Conservation (phyloP, 2,329 filamentous ascomycete species). For the Colletotrichum lini region DNA sequence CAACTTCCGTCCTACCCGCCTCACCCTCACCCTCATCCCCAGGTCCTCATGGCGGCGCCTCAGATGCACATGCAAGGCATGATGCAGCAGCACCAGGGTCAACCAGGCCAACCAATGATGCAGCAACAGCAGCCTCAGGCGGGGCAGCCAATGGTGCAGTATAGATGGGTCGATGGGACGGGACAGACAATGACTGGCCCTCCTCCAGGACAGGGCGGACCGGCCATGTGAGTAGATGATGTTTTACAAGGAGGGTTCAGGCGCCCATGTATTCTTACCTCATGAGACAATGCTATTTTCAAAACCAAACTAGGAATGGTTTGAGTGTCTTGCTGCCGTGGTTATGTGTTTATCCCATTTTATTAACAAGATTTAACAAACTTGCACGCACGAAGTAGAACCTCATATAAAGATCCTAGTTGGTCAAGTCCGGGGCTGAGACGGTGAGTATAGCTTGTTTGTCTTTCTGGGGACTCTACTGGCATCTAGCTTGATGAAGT, state of each 20-base stretch:
- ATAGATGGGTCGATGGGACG: conserved; percentile 62
- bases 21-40: conserved; percentile 30
- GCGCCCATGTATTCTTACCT: background rate
- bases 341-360: background rate
- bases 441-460: background rate
- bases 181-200: conserved; percentile 57
- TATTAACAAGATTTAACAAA: no score
- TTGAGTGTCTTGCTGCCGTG: background rate
- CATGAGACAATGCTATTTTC: background rate
- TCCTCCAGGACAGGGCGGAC: conserved; percentile 24
- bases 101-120: no score
- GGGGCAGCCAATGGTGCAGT: conserved; percentile 48
- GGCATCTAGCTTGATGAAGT: no score
- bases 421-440: background rate
- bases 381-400: background rate
- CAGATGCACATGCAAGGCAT: conserved; percentile 23
- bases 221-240: conserved; percentile 11
- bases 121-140: conserved; percentile 9
- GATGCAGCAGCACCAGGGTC: conserved; percentile 13
- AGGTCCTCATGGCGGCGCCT: conserved; percentile 22
- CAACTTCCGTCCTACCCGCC: conserved; percentile 26
- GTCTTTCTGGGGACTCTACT: background rate
- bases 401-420: background rate
- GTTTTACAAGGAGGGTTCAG: background rate
- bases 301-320: no score